Conservation (phyloP, 2,329 filamentous ascomycete species). For the Calonectria multiphialidica region DNA sequence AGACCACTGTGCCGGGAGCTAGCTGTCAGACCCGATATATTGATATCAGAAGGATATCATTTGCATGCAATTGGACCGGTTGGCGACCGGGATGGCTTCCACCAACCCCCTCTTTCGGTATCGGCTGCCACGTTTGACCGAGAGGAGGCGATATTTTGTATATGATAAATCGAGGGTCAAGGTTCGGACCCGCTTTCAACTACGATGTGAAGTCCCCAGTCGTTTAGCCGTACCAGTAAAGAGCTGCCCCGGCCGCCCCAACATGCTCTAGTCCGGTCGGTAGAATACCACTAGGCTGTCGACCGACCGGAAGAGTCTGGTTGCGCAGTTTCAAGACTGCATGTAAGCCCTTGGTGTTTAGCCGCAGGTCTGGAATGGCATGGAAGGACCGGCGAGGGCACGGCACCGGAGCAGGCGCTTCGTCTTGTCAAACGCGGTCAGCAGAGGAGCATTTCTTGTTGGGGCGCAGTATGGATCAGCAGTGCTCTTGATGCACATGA, state of each 20-base stretch:
- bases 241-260: slow-evolving; percentile 34
- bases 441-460: slow-evolving; percentile 2
- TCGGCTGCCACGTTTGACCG: slow-evolving; percentile 24
- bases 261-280: slow-evolving; percentile 35
- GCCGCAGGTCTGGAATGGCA: slow-evolving; percentile 27
- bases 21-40: slow-evolving; percentile 21
- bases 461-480: slow-evolving; percentile 26
- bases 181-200: slow-evolving; percentile 35
- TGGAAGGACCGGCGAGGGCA: slow-evolving; percentile 1
- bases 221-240: slow-evolving; percentile 45
- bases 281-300: slow-evolving; percentile 34
- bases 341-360: slow-evolving; percentile 35
- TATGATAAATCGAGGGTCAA: slow-evolving; percentile 33
- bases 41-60: slow-evolving; percentile 25
- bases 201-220: slow-evolving; percentile 29
- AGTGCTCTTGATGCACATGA: slow-evolving; percentile 28
- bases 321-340: slow-evolving; percentile 21
- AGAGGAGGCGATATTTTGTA: slow-evolving; percentile 24
- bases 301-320: slow-evolving; percentile 8
- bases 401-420: neutral
- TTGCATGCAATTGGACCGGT: slow-evolving; percentile 39
- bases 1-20: slow-evolving; percentile 22
- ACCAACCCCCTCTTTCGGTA: slow-evolving; percentile 17
- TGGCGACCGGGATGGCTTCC: slow-evolving; percentile 31
- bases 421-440: slow-evolving; percentile 6